These are phyloP conservation scores for Waltergamsia citrina DNA, from an alignment of 2,329 filamentous ascomycete species.

Conservation along the genomic window DNA sequence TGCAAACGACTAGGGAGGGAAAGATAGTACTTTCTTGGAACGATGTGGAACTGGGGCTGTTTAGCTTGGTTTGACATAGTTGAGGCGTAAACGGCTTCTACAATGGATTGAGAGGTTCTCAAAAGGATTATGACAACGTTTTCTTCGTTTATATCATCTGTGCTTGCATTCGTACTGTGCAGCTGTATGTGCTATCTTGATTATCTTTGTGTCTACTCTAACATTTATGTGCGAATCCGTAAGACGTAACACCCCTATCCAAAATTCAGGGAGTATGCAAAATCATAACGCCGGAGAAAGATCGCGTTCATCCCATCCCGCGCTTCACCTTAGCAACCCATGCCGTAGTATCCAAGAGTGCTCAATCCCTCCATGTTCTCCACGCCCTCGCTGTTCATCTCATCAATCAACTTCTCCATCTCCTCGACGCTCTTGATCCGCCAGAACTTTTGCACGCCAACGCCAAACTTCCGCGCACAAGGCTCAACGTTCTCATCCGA, in stretches of 20 bases:
- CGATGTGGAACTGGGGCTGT: background rate
- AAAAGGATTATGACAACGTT: constrained; percentile 18
- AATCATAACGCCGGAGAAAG: background rate
- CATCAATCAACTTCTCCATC: constrained; percentile 52
- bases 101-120: background rate
- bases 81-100: constrained; percentile 27
- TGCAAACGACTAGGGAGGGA: constrained; percentile 1
- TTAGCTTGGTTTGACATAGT: constrained; percentile 19
- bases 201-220: background rate
- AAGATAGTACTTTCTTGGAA: background rate
- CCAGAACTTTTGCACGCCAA: constrained; percentile 69
- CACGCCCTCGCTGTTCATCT: constrained; percentile 10
- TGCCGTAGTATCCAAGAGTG: constrained; percentile 10
- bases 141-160: background rate
- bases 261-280: no score
- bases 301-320: no score
- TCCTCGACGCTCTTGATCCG: constrained; percentile 56
- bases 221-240: no score
- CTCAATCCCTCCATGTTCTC: background rate
- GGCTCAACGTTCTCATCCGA: constrained; percentile 57
- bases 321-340: constrained; percentile 22
- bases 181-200: no score
- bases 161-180: background rate
- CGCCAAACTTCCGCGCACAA: constrained; percentile 54
- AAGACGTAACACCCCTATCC: no score